Evolutionary conservation across 495 filamentous ascomycete species (phyloP).

Genomic region (Penicillium soppii): DNA sequence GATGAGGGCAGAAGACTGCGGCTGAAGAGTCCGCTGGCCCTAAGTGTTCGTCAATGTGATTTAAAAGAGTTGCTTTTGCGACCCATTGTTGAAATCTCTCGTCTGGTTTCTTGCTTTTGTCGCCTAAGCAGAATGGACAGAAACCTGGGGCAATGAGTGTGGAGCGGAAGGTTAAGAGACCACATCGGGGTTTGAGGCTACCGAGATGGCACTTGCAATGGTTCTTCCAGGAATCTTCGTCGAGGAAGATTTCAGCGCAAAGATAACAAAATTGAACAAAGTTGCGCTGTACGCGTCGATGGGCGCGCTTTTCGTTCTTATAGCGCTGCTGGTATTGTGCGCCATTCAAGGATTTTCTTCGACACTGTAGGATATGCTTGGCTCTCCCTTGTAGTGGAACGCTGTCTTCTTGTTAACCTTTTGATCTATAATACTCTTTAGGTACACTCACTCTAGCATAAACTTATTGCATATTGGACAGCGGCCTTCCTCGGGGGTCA

Average conservation of each 20-base stretch:
- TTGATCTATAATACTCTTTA: neutral
- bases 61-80: slow-evolving; percentile 13
- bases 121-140: slow-evolving; percentile 16
- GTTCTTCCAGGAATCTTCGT: slow-evolving; percentile 4
- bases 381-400: slow-evolving; percentile 8
- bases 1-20: slow-evolving; percentile 1
- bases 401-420: slow-evolving; percentile 8
- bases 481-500: slow-evolving; percentile 5
- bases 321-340: slow-evolving; percentile 22
- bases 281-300: slow-evolving; percentile 11
- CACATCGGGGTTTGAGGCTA: slow-evolving; percentile 12
- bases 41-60: slow-evolving; percentile 15
- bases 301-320: slow-evolving; percentile 21
- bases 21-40: neutral
- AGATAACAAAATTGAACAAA: slow-evolving; percentile 23
- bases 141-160: slow-evolving; percentile 12
- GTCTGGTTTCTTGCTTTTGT: slow-evolving; percentile 6
- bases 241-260: slow-evolving; percentile 6
- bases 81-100: slow-evolving; percentile 17
- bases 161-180: slow-evolving; percentile 20
- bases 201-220: slow-evolving; percentile 14
- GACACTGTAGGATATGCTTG: slow-evolving; percentile 24
- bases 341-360: slow-evolving; percentile 14
- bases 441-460: slow-evolving; percentile 7
- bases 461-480: slow-evolving; percentile 10